Percentiles rank a stretch among this genome's conserved stretches.
phyloP scores from a whole-genome alignment of 345 rosid genomes.

The Lepidium didymum region DNA sequence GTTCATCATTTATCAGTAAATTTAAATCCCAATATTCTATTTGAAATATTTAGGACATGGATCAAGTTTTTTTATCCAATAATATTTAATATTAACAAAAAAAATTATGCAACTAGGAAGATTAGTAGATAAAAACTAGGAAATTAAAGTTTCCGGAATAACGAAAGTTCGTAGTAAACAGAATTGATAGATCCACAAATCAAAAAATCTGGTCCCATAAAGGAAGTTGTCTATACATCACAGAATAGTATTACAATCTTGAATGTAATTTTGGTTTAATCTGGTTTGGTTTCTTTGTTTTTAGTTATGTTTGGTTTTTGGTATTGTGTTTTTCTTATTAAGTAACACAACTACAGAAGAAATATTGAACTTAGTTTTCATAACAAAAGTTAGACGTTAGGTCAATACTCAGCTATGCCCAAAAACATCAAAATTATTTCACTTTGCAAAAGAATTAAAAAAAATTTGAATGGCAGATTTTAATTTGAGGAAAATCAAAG shows the following conservation, averaged over 20 bases:
- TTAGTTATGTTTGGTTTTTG: neutral
- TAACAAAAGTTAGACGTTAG: neutral
- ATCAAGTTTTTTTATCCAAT: too few species aligned
- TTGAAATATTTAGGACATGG: too few species aligned
- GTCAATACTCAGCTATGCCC: neutral
- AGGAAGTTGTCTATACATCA: neutral
- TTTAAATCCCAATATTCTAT: too few species aligned
- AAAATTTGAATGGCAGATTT: too few species aligned
- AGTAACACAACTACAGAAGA: neutral
- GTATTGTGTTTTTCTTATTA: neutral
- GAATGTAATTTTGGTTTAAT: constrained; percentile 9
- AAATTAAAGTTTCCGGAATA: neutral
- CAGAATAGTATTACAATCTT: neutral
- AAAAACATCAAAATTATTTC: too few species aligned
- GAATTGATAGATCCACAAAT: neutral
- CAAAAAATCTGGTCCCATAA: neutral
- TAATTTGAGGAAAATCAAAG: too few species aligned
- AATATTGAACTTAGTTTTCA: neutral
- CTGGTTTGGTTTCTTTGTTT: neutral
- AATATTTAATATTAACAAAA: too few species aligned
- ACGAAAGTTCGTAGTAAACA: neutral
- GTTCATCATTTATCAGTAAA: too few species aligned
- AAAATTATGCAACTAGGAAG: too few species aligned
- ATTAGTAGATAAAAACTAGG: neutral
- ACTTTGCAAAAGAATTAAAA: too few species aligned